Base-by-base conservation (phyloP, 2,329 filamentous ascomycete genomes). In the Aspergillus sp. region DNA sequence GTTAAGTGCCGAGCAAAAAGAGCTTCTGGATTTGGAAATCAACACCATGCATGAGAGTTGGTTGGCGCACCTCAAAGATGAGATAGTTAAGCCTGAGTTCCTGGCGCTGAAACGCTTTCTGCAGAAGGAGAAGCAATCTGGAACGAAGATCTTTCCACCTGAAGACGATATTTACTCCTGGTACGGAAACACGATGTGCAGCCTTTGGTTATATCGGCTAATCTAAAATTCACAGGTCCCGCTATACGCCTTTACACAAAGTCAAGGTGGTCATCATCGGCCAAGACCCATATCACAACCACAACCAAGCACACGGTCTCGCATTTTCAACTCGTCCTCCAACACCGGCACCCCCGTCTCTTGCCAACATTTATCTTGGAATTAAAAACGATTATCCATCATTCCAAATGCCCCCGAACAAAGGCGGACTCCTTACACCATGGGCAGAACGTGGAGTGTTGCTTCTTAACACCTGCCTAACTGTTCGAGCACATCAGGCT, bases 221-320 rank as follows among this genome's bases (percentile, higher is more conserved):
- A 54, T 19, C 7, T 53, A 15, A n/a, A 34, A 57, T 42, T n/a
- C 24, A 15, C 58, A 97, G 93, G 93, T 97, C 93, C 60, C 89
- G 92, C 24, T 89, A 96, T 74, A 97, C 93, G 0, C 93, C 95
- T 7, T 87, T 99, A 66, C 80, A 88, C 78, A 88, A 83, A 13
- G 93, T 98, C 73, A 96, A 96, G 75, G 89, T 90, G 57, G 93
- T 99, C 60, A 92, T 99, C 70, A 77, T 98, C 54, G 95, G 95
- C 64, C 95, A 99, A 79, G 95, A 99, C 73, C 95, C 95, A 3
- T 99, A 99, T 75, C 95, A 99, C 80, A 96, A 96, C 73, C 75
- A 86, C 73, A 96, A 96, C 75, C 95, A 99, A 81, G 95, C 95
- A 51, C 95, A 98, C 75, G 95, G 95, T 44, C 87, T 99, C 58